A percentile compares a stretch with the other conserved stretches of the same genome.
These are phyloP conservation scores for Nidularia pulvinata DNA, from an alignment of 768 basidiomycete species.

Conservation along the genomic window DNA sequence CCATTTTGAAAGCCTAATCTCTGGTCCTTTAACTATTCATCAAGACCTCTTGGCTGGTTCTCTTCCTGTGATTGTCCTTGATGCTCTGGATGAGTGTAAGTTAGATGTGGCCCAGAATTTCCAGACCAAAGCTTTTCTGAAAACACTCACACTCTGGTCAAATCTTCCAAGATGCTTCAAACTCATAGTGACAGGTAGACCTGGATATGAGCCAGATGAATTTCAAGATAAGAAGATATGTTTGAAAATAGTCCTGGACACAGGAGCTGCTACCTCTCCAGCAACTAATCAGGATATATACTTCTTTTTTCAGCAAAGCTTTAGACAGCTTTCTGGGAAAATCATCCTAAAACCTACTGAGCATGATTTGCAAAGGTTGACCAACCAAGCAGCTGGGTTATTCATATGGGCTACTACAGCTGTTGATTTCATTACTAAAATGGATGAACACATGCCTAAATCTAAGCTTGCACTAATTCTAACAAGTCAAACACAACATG, in stretches of 20 bases:
- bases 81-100: not conserved
- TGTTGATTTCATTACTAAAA: not conserved
- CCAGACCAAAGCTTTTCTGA: not conserved
- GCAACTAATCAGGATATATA: not conserved
- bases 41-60: not conserved
- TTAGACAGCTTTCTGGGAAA: not conserved
- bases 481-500: not conserved
- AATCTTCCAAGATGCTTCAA: not conserved
- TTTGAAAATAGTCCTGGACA: not conserved
- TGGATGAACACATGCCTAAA: not conserved
- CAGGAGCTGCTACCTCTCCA: not conserved
- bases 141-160: not conserved
- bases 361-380: not conserved
- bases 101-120: not conserved
- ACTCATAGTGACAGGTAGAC: not conserved
- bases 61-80: not conserved
- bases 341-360: not conserved
- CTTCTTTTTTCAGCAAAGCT: not conserved
- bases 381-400: not conserved
- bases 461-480: not conserved
- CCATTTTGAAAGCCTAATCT: not conserved
- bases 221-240: too few relatives aligned
- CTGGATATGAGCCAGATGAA: not conserved
- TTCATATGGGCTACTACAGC: not conserved
- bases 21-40: not conserved